Evolutionary conservation across 495 filamentous ascomycete genomes (phyloP).

Genomic region (Glonium stellatum): DNA sequence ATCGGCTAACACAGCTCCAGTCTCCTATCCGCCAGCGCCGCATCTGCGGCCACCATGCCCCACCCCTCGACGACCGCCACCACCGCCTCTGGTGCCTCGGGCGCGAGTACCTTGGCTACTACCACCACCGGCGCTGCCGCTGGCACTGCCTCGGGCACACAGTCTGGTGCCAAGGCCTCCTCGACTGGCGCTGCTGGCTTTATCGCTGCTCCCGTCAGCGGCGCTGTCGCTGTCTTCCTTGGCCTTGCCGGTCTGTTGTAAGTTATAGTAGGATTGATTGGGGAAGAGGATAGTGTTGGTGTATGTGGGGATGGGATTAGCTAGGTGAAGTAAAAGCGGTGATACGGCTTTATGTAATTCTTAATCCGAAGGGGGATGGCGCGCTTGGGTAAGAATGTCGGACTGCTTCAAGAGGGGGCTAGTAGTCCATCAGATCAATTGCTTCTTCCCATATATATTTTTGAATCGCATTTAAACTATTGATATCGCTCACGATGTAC

Average conservation of each 20-base stretch:
- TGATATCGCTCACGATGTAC: no score
- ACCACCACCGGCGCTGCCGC: conserved; percentile 1
- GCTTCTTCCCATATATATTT: neutral
- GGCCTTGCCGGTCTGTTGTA: conserved; percentile 27
- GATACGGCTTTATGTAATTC: neutral
- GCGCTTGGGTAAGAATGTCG: neutral
- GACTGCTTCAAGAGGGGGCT: neutral
- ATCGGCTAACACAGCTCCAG: conserved; percentile 3
- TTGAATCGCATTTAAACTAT: no score
- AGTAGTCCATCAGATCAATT: neutral
- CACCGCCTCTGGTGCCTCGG: conserved; percentile 3
- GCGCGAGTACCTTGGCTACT: conserved; percentile 2
- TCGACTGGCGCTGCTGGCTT: conserved; percentile 17
- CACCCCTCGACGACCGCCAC: conserved; percentile 5
- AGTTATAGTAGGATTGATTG: neutral
- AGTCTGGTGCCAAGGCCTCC: neutral
- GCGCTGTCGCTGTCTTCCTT: conserved; percentile 18
- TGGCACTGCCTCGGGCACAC: conserved; percentile 1
- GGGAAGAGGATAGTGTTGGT: neutral
- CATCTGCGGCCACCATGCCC: conserved; percentile 10
- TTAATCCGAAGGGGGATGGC: neutral
- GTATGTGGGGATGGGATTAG: neutral
- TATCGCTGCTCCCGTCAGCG: conserved; percentile 16
- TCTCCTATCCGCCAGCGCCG: conserved; percentile 13
- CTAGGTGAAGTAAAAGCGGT: neutral